Percentiles rank a stretch among this genome's conserved stretches.
phyloP scores from a whole-genome alignment of 1,139 yeast species.

The Blastobotrys serpentis region DNA sequence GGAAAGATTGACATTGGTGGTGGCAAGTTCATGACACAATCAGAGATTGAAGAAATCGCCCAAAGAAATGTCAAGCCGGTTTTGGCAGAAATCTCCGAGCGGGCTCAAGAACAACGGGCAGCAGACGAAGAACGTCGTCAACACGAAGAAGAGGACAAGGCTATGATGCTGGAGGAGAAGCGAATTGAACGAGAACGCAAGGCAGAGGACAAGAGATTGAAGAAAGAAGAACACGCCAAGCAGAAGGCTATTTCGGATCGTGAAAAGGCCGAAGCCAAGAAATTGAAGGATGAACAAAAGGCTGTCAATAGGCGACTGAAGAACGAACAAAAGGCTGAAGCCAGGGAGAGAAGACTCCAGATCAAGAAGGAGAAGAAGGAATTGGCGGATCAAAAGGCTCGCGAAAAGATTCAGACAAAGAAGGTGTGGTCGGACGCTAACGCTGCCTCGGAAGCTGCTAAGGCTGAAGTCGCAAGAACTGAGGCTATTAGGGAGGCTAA shows the following conservation, averaged over 20 bases:
- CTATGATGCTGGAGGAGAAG: slow-evolving; percentile 28
- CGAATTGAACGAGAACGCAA: slow-evolving; percentile 31
- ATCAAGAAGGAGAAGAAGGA: neutral
- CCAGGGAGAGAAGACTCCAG: slow-evolving; percentile 16
- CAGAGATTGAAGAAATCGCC: slow-evolving; percentile 83
- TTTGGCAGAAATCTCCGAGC: slow-evolving; percentile 66
- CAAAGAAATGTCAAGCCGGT: slow-evolving; percentile 79
- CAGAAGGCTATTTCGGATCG: slow-evolving; percentile 22
- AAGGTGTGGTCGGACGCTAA: slow-evolving; percentile 30
- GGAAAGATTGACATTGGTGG: slow-evolving; percentile 84
- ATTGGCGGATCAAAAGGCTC: slow-evolving; percentile 5
- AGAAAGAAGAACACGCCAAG: slow-evolving; percentile 26
- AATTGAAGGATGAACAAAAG: slow-evolving; percentile 20
- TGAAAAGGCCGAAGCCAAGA: slow-evolving; percentile 22
- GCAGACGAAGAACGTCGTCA: slow-evolving; percentile 59
- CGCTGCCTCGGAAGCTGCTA: slow-evolving; percentile 31
- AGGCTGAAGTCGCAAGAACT: slow-evolving; percentile 30
- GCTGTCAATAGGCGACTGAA: slow-evolving; percentile 21
- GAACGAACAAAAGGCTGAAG: slow-evolving; percentile 27
- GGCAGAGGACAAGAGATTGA: slow-evolving; percentile 31
- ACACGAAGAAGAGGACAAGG: slow-evolving; percentile 47
- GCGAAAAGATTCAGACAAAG: slow-evolving; percentile 23
- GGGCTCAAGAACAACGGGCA: slow-evolving; percentile 71
- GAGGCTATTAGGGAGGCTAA: slow-evolving; percentile 29
- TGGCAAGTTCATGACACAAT: slow-evolving; percentile 73